A percentile compares a stretch with the other conserved stretches of the same genome.
phyloP scores from a whole-genome alignment of 805 yeast genomes.

The Jamesozyma spencerorum region DNA sequence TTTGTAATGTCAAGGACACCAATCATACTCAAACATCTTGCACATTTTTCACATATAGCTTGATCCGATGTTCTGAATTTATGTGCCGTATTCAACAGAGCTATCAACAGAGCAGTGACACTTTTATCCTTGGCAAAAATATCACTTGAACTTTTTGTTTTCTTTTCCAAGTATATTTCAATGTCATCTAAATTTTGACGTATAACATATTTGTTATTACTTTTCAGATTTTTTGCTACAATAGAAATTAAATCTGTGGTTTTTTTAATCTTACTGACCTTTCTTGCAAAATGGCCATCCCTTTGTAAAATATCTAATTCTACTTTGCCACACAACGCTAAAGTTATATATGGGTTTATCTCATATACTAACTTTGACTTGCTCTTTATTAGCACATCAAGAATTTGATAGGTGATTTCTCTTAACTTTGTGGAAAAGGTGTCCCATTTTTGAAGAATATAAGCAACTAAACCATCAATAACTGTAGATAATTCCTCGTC shows the following conservation, averaged over 20 bases:
- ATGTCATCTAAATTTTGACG: slow-evolving; percentile 63
- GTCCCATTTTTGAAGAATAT: slow-evolving; percentile 60
- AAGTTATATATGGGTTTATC: slow-evolving; percentile 41
- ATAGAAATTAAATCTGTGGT: slow-evolving; percentile 20
- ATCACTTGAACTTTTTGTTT: slow-evolving; percentile 35
- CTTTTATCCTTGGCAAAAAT: slow-evolving; percentile 32
- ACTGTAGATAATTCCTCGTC: slow-evolving; percentile 52
- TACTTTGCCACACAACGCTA: slow-evolving; percentile 58
- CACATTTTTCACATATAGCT: slow-evolving; percentile 48
- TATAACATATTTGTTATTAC: slow-evolving; percentile 46
- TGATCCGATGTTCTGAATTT: slow-evolving; percentile 42
- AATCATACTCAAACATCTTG: slow-evolving; percentile 61
- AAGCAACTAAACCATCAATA: slow-evolving; percentile 64
- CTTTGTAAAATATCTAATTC: slow-evolving; percentile 43
- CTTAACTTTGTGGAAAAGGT: slow-evolving; percentile 42
- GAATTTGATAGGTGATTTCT: slow-evolving; percentile 41
- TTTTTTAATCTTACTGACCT: slow-evolving; percentile 27
- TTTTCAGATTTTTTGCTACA: slow-evolving; percentile 21
- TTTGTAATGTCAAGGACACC: slow-evolving; percentile 68
- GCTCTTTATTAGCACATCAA: slow-evolving; percentile 29
- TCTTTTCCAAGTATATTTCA: slow-evolving; percentile 43
- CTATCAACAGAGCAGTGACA: slow-evolving; percentile 40
- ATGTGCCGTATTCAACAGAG: slow-evolving; percentile 47
- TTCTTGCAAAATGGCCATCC: slow-evolving; percentile 42
- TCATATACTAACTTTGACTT: slow-evolving; percentile 13